These are phyloP conservation scores for Penicillium odoratum DNA, from an alignment of 495 filamentous ascomycete species.

Conservation along the genomic window DNA sequence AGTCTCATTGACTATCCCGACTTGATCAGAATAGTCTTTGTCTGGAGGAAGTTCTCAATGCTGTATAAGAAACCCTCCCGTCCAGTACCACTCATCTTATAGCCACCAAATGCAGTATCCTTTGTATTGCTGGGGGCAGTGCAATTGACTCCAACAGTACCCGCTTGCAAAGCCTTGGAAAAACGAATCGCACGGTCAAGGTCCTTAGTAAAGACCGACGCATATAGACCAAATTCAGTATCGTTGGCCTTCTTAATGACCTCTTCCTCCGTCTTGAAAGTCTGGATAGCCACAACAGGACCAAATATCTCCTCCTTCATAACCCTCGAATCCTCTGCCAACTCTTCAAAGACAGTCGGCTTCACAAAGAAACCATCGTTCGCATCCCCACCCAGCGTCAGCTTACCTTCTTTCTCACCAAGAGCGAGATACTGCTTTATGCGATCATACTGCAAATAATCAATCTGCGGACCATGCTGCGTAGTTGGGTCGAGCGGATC, in stretches of 20 bases:
- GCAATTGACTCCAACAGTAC: conserved; percentile 88
- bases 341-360: conserved; percentile 69
- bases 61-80: conserved; percentile 55
- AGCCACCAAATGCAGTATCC: conserved; percentile 79
- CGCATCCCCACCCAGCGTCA: conserved; percentile 67
- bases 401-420: conserved; percentile 73
- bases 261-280: conserved; percentile 80
- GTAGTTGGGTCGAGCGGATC: conserved; percentile 73
- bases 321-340: conserved; percentile 62
- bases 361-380: conserved; percentile 64
- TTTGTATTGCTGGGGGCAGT: conserved; percentile 58
- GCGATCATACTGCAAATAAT: conserved; percentile 75
- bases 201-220: conserved; percentile 79
- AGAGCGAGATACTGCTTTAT: conserved; percentile 73
- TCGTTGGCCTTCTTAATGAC: conserved; percentile 78
- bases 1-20: conserved; percentile 5
- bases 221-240: conserved; percentile 80
- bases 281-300: conserved; percentile 77
- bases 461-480: conserved; percentile 86
- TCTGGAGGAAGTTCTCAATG: conserved; percentile 51
- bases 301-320: conserved; percentile 80
- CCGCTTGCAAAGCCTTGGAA: conserved; percentile 35
- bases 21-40: conserved; percentile 44
- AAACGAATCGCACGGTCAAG: conserved; percentile 51
- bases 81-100: conserved; percentile 90